These are phyloP conservation scores for Myriosclerotinia scirpicola DNA, from an alignment of 2,329 filamentous ascomycete genomes.

Conservation along the genomic window DNA sequence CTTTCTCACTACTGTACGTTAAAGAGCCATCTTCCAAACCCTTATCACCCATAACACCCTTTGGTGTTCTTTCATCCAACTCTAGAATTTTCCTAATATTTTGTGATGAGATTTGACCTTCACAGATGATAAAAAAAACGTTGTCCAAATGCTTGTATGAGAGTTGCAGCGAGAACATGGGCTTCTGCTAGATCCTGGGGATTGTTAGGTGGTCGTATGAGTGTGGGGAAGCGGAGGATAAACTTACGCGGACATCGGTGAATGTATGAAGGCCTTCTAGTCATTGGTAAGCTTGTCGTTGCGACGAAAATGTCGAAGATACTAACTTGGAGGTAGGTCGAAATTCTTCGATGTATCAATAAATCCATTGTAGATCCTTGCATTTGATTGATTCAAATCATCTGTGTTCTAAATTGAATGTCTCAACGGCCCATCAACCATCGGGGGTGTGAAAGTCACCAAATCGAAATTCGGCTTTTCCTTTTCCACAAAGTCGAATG, in stretches of 20 bases:
- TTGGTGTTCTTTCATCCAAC: constrained; percentile 49
- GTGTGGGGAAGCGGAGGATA: neutral
- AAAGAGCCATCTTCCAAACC: constrained; percentile 24
- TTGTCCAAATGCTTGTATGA: constrained; percentile 56
- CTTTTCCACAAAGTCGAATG: constrained; percentile 60
- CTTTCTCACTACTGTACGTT: constrained; percentile 26
- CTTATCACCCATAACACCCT: constrained; percentile 40
- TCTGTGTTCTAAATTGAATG: constrained; percentile 61
- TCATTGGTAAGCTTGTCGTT: neutral
- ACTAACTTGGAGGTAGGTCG: constrained; percentile 44
- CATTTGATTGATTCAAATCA: constrained; percentile 69
- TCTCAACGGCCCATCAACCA: constrained; percentile 61
- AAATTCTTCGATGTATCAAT: constrained; percentile 53
- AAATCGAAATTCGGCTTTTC: constrained; percentile 57
- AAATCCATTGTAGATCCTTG: constrained; percentile 53
- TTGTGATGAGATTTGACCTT: constrained; percentile 59
- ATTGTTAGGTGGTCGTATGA: neutral
- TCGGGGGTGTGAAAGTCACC: constrained; percentile 59
- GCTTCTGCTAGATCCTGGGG: constrained; percentile 60
- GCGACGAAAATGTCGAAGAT: neutral
- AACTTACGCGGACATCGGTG: constrained; percentile 45
- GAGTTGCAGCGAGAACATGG: constrained; percentile 58
- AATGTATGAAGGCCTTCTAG: constrained; percentile 48
- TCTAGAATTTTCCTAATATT: constrained; percentile 55
- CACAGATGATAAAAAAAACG: constrained; percentile 64